Evolutionary conservation across 2,329 filamentous ascomycete species (phyloP).

Genomic region (Zalaria obscura): DNA sequence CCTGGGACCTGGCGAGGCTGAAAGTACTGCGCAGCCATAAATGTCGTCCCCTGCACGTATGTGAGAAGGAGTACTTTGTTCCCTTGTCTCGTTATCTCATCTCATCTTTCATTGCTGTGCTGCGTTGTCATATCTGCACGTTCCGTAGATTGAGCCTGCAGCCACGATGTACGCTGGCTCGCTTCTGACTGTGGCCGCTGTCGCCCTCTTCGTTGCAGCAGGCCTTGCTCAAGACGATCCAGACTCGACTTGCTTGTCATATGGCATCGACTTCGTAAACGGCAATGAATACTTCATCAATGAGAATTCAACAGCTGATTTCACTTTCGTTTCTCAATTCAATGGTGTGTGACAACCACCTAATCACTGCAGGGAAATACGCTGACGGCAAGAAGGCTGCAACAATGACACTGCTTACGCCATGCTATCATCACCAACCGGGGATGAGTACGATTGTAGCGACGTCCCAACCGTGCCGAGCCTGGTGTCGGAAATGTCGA

Average conservation of each 20-base stretch:
- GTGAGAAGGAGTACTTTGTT: no score
- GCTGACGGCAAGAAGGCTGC: slow-evolving; percentile 3
- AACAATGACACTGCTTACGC: slow-evolving; percentile 6
- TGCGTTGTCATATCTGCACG: background rate
- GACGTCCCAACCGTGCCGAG: slow-evolving; percentile 3
- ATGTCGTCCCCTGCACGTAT: no score
- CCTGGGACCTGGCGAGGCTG: no score
- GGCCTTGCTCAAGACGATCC: slow-evolving; percentile 2
- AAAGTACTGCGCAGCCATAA: no score
- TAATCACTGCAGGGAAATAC: no score
- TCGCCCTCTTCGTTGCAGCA: background rate
- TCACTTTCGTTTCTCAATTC: slow-evolving; percentile 9
- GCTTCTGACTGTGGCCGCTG: background rate
- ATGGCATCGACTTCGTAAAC: slow-evolving; percentile 11
- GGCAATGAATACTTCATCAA: slow-evolving; percentile 12
- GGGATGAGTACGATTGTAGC: slow-evolving; percentile 7
- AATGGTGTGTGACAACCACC: no score
- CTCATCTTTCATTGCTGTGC: slow-evolving; percentile 2
- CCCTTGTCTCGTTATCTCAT: background rate
- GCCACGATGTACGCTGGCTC: slow-evolving; percentile 2
- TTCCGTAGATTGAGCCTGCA: background rate
- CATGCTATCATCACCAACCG: slow-evolving; percentile 6
- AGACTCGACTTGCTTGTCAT: slow-evolving; percentile 7
- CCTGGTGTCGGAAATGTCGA: slow-evolving; percentile 7
- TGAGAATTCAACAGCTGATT: slow-evolving; percentile 5